A percentile compares a stretch with the other conserved stretches of the same genome.
Conservation (phyloP, 192 early-diverging fungal species). For the Rhizoclosmatium sp. region DNA sequence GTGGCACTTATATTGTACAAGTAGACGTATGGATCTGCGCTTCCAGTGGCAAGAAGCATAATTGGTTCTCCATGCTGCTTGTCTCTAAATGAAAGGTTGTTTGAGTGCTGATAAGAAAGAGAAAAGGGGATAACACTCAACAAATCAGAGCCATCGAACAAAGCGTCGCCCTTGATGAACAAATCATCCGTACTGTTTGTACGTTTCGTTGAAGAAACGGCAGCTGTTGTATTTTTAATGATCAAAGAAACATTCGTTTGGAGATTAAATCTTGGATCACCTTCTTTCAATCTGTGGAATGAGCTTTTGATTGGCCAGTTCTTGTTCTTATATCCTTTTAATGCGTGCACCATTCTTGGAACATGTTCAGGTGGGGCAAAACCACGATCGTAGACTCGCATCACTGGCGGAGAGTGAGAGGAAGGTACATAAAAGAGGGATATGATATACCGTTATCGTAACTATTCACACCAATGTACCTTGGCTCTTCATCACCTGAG, state of each 20-base stretch:
- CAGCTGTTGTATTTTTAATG: conserved; percentile 13
- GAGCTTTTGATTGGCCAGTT: conserved; percentile 96
- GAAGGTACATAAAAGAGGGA: not conserved
- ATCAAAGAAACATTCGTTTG: conserved; percentile 29
- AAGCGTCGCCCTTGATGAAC: conserved; percentile 47
- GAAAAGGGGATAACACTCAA: conserved; percentile 4
- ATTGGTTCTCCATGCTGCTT: not conserved
- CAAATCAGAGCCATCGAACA: conserved; percentile 31
- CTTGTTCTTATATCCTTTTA: conserved; percentile 92
- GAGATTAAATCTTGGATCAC: conserved; percentile 46
- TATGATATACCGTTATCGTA: conserved; percentile 84
- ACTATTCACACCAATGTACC: conserved; percentile 89
- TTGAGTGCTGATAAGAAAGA: not conserved
- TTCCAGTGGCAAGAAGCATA: conserved; percentile 79
- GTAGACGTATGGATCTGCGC: conserved; percentile 84
- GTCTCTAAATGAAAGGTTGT: not conserved
- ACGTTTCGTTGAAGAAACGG: conserved; percentile 25
- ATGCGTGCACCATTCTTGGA: conserved; percentile 75
- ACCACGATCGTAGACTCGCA: conserved; percentile 91
- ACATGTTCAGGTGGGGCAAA: conserved; percentile 76
- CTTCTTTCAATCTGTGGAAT: conserved; percentile 75
- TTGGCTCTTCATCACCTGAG: conserved; percentile 60
- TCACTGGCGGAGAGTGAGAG: conserved; percentile 57
- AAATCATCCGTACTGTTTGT: conserved; percentile 50
- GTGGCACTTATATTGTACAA: conserved; percentile 64